A percentile compares a stretch with the other conserved stretches of the same genome.
Conservation (phyloP, 345 rosid species). For the Rhodomyrtus tomentosa region DNA sequence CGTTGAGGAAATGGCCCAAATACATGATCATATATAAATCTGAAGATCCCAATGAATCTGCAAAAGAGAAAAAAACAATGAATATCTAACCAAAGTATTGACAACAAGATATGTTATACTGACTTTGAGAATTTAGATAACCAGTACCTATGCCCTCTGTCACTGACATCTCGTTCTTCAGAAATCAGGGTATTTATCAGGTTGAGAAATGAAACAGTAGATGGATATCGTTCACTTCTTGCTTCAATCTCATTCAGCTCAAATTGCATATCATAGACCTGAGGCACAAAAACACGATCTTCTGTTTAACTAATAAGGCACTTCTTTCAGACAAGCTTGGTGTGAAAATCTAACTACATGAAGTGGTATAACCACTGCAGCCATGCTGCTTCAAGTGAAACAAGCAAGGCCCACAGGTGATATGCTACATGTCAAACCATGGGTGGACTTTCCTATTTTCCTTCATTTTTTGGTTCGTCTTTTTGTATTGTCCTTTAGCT, state of each 20-base stretch:
- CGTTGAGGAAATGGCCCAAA: slow-evolving; percentile 91
- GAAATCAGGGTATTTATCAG: slow-evolving; percentile 76
- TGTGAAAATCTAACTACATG: not conserved
- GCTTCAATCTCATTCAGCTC: slow-evolving; percentile 98
- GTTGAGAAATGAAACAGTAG: slow-evolving; percentile 84
- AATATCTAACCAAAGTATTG: not conserved
- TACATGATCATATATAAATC: slow-evolving; percentile 83
- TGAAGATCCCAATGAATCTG: slow-evolving; percentile 89
- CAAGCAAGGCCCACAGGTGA: not conserved
- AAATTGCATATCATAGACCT: slow-evolving; percentile 97
- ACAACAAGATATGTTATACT: not conserved
- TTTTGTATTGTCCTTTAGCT: not conserved
- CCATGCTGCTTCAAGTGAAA: not conserved
- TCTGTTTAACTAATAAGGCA: not conserved
- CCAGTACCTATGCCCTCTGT: slow-evolving; percentile 82
- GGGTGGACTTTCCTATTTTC: not conserved
- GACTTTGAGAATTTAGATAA: not conserved
- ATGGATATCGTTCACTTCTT: slow-evolving; percentile 84
- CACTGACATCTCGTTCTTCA: slow-evolving; percentile 74
- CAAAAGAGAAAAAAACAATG: slow-evolving; percentile 10
- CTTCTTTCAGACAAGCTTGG: not conserved
- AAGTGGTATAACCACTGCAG: not conserved
- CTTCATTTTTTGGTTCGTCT: not conserved
- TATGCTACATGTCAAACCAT: not conserved
- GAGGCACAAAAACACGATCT: slow-evolving; percentile 2